Evolutionary conservation across 163 green algal species (phyloP).

Genomic region (Chlamydomonas reinhardtii): DNA sequence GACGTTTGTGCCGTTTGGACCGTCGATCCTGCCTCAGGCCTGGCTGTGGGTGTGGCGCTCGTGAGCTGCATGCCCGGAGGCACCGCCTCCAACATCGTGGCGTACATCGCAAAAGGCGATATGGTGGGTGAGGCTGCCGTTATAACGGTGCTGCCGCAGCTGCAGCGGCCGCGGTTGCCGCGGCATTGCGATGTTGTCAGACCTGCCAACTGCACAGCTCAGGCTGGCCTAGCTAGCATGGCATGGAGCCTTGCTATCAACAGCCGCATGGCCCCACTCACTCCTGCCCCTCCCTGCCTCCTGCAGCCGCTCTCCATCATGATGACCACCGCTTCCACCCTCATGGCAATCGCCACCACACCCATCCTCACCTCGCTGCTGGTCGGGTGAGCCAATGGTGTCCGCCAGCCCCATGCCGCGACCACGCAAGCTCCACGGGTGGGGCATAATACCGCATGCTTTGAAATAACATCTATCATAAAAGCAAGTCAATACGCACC

Average conservation of each 20-base stretch:
- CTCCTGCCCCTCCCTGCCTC: neutral
- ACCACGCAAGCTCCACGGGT: no score
- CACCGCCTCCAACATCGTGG: constrained; percentile 82
- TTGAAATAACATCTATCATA: no score
- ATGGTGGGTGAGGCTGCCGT: neutral
- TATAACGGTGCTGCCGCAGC: no score
- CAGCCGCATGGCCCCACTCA: neutral
- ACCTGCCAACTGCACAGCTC: no score
- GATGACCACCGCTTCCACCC: constrained; percentile 75
- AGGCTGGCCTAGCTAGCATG: no score
- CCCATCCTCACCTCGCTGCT: constrained; percentile 75
- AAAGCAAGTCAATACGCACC: no score
- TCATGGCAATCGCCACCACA: constrained; percentile 74
- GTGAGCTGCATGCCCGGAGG: constrained; percentile 72
- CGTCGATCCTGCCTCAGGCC: constrained; percentile 14
- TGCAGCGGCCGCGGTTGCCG: no score
- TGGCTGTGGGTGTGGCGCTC: constrained; percentile 72
- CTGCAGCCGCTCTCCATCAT: constrained; percentile 81
- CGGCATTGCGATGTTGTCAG: no score
- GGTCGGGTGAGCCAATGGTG: constrained; percentile 54
- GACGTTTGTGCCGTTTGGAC: no score
- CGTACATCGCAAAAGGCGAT: constrained; percentile 78
- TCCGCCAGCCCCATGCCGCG: no score
- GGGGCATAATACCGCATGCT: no score
- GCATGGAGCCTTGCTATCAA: no score